These are phyloP conservation scores for Scenedesmus sp. DNA, from an alignment of 163 green algal species.

Conservation along the genomic window DNA sequence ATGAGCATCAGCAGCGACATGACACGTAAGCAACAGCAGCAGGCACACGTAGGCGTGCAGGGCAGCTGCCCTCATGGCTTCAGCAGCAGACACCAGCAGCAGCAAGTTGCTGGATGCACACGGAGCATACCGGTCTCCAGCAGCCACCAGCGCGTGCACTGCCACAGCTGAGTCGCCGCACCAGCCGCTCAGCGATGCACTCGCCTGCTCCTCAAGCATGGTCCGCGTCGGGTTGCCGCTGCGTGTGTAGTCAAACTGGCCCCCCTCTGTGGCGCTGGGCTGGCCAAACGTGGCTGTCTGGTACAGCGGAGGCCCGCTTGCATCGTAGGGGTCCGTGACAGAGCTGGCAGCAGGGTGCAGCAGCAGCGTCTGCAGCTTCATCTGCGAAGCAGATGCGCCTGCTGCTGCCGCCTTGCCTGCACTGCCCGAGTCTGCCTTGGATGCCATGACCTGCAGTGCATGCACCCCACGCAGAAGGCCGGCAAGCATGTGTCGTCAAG, in stretches of 20 bases:
- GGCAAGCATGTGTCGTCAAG: too few species aligned
- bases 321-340: constrained; percentile 84
- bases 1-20: neutral
- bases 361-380: constrained; percentile 47
- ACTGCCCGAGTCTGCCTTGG: constrained; percentile 44
- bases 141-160: constrained; percentile 50
- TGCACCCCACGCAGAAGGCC: neutral
- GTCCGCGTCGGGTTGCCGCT: constrained; percentile 96
- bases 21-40: neutral
- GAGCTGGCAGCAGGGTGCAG: constrained; percentile 42
- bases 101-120: neutral
- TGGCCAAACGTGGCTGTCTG: constrained; percentile 98
- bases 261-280: constrained; percentile 85
- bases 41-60: neutral
- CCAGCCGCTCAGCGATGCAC: too few species aligned
- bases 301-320: constrained; percentile 86
- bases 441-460: constrained; percentile 37
- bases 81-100: neutral
- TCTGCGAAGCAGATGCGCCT: neutral
- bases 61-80: neutral
- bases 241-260: constrained; percentile 98
- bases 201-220: constrained; percentile 84
- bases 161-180: constrained; percentile 83
- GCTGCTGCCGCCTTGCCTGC: neutral
- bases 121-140: neutral